Conservation (phyloP, 441 rosid species). For the Rhodomyrtus psidioides region DNA sequence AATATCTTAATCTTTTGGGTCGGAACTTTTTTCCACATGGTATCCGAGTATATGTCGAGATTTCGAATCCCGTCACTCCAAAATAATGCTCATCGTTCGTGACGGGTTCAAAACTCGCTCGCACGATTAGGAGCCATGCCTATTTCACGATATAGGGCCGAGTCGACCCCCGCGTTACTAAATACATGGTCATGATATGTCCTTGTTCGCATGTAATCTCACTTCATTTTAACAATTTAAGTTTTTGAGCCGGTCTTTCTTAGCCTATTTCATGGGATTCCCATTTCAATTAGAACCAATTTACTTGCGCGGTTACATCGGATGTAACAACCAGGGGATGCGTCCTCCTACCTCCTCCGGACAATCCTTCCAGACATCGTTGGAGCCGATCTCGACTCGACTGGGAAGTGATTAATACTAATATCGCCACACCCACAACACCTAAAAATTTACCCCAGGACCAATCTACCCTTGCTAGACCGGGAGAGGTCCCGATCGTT, state of each 20-base stretch:
- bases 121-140: too few relatives aligned
- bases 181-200: background rate
- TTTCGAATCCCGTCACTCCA: background rate
- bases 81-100: too few relatives aligned
- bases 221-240: background rate
- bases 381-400: background rate
- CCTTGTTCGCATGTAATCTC: too few relatives aligned
- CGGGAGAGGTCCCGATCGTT: background rate
- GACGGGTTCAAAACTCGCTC: too few relatives aligned
- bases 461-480: background rate
- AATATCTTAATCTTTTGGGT: background rate
- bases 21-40: rapidly evolving
- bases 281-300: background rate
- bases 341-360: background rate
- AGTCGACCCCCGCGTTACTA: too few relatives aligned
- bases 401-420: background rate
- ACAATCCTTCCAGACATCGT: background rate
- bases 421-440: background rate
- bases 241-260: background rate
- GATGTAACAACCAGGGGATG: background rate
- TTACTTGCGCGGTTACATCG: background rate
- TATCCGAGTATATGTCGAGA: rapidly evolving
- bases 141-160: too few relatives aligned
- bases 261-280: background rate
- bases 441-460: background rate